Conservation (phyloP, 2,329 filamentous ascomycete species). For the Sporothrix pseudoabietina region DNA sequence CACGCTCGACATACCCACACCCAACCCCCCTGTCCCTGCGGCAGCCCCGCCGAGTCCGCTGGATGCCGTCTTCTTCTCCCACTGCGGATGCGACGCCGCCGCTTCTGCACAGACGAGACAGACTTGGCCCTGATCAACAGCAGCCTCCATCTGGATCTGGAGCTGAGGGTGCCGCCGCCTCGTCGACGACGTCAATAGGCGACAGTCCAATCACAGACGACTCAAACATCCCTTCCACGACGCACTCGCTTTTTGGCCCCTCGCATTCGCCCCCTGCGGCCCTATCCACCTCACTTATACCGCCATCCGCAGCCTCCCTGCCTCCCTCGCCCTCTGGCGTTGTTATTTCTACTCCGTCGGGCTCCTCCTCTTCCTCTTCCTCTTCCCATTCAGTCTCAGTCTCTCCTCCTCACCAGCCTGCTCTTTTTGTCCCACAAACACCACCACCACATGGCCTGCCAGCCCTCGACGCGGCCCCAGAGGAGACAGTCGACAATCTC, state of each 20-base stretch:
- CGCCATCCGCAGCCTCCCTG: not conserved
- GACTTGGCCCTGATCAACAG: not conserved
- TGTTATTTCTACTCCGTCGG: not conserved
- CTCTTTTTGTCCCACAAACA: not conserved
- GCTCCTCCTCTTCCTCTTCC: not conserved
- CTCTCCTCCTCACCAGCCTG: not conserved
- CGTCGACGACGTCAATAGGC: not conserved
- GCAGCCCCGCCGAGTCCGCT: conserved; percentile 23
- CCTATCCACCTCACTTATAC: conserved; percentile 9
- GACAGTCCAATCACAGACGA: conserved; percentile 9
- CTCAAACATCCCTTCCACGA: conserved; percentile 17
- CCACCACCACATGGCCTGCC: conserved; percentile 27
- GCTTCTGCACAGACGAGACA: not conserved
- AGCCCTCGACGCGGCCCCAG: conserved; percentile 7
- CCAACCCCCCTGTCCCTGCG: not conserved
- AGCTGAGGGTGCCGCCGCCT: not conserved
- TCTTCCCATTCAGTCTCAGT: not conserved
- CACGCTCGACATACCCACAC: not conserved
- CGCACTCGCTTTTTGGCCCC: conserved; percentile 5
- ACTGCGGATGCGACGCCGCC: conserved; percentile 16
- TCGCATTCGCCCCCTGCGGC: conserved; percentile 18
- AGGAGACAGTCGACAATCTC: conserved; percentile 28
- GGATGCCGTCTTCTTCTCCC: conserved; percentile 11
- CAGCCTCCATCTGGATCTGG: not conserved
- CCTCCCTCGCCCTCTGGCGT: conserved; percentile 8